Evolutionary conservation across 768 basidiomycete genomes (phyloP).

Genomic region (Macrolepiota fuliginosa): DNA sequence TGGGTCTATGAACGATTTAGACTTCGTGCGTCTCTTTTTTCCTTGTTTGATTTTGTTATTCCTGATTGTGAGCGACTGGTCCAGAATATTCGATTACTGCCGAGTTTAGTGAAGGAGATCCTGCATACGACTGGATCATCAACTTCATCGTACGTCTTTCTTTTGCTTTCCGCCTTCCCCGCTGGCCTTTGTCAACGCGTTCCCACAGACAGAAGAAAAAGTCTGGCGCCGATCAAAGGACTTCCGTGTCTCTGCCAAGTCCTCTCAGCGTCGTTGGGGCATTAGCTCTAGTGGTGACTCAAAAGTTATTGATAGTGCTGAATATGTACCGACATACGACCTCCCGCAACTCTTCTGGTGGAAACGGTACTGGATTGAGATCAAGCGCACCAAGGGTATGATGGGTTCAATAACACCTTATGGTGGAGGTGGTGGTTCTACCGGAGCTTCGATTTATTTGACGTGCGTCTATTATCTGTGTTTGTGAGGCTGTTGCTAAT

Average conservation of each 20-base stretch:
- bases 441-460: conserved; percentile 23
- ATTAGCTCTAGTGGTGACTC: conserved; percentile 21
- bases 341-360: conserved; percentile 38
- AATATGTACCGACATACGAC: conserved; percentile 39
- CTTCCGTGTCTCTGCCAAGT: conserved; percentile 36
- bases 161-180: not conserved
- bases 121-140: conserved; percentile 48
- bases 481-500: conserved; percentile 18
- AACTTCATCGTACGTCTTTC: conserved; percentile 37
- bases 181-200: not conserved
- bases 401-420: conserved; percentile 1
- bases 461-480: conserved; percentile 27
- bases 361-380: conserved; percentile 38
- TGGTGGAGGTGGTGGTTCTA: conserved; percentile 11
- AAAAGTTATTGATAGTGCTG: conserved; percentile 28
- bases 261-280: conserved; percentile 37
- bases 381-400: conserved; percentile 24
- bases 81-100: conserved; percentile 44
- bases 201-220: conserved; percentile 36
- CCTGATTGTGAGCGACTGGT: not conserved
- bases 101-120: conserved; percentile 44
- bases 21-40: conserved; percentile 29
- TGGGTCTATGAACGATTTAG: conserved; percentile 34
- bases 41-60: not conserved
- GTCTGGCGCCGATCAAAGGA: conserved; percentile 43